Conservation (phyloP, 495 filamentous ascomycete genomes). For the Entonaema liquescens region DNA sequence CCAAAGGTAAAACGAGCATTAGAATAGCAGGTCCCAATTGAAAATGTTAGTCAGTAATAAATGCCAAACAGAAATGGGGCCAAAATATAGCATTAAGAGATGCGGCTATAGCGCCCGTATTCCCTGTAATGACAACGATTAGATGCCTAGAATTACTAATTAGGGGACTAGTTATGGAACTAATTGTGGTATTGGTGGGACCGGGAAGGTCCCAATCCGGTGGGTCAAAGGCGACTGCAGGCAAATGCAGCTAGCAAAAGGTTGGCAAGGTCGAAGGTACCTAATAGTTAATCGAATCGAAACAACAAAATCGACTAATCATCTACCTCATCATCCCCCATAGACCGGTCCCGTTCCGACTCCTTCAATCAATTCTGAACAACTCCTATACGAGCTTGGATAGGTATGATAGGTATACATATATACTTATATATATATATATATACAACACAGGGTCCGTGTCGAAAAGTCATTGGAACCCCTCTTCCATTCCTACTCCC, state of each 20-base stretch:
- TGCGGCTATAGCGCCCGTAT: conserved; percentile 26
- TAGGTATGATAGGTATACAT: too few relatives aligned
- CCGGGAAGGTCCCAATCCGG: conserved; percentile 33
- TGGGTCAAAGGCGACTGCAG: conserved; percentile 10
- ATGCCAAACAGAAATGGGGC: not conserved
- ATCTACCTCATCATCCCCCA: not conserved
- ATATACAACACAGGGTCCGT: conserved; percentile 2
- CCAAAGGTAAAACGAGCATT: not conserved
- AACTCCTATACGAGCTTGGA: conserved; percentile 2
- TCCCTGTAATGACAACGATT: conserved; percentile 15
- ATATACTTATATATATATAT: too few relatives aligned
- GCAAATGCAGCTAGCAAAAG: conserved; percentile 7
- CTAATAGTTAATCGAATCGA: conserved; percentile 14
- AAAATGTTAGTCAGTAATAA: not conserved
- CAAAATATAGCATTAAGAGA: conserved; percentile 13
- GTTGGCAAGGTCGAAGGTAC: conserved; percentile 2
- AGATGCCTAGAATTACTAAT: conserved; percentile 13
- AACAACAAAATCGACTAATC: conserved; percentile 11
- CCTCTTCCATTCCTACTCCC: not conserved
- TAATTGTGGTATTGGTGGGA: not conserved
- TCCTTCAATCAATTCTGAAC: conserved; percentile 12
- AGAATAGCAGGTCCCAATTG: not conserved
- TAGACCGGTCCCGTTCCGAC: conserved; percentile 14
- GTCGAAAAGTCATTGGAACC: conserved; percentile 20
- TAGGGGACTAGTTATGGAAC: not conserved